Percentiles rank a stretch among this genome's conserved stretches.
phyloP scores from a whole-genome alignment of 345 rosid species.

The Arabis alpina region DNA sequence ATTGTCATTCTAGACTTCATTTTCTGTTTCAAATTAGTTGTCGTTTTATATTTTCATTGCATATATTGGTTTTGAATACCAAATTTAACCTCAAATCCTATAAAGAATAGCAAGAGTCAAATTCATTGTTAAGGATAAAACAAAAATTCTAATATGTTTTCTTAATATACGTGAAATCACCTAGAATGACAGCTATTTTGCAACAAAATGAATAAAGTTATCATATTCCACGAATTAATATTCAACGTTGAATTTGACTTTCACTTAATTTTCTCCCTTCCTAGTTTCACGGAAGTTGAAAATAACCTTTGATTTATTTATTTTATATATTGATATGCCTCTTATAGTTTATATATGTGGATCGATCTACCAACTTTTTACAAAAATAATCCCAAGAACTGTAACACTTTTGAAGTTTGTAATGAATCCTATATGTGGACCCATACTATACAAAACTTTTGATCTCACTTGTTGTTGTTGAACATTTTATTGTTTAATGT shows the following conservation, averaged over 20 bases:
- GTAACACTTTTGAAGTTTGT: conserved; percentile 14
- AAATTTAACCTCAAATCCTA: too few species aligned
- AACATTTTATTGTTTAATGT: conserved; percentile 27
- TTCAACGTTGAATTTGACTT: conserved; percentile 7
- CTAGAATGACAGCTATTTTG: too few species aligned
- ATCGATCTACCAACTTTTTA: conserved; percentile 31
- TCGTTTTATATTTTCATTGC: too few species aligned
- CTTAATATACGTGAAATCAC: too few species aligned
- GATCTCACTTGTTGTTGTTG: not conserved
- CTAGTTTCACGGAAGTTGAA: conserved; percentile 8
- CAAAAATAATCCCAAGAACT: conserved; percentile 32
- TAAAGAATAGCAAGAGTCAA: too few species aligned
- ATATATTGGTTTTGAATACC: too few species aligned
- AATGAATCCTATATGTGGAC: conserved; percentile 31
- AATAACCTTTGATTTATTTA: not conserved
- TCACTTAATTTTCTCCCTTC: not conserved
- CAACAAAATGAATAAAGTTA: too few species aligned
- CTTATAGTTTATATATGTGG: not conserved
- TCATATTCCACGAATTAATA: not conserved
- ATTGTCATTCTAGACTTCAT: too few species aligned
- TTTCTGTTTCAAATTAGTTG: too few species aligned
- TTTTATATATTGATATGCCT: not conserved
- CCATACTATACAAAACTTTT: conserved; percentile 20
- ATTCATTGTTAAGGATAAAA: too few species aligned
- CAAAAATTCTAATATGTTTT: too few species aligned